Evolutionary conservation across 2,329 filamentous ascomycete genomes (phyloP).

Genomic region (Boeremia lycopersici): DNA sequence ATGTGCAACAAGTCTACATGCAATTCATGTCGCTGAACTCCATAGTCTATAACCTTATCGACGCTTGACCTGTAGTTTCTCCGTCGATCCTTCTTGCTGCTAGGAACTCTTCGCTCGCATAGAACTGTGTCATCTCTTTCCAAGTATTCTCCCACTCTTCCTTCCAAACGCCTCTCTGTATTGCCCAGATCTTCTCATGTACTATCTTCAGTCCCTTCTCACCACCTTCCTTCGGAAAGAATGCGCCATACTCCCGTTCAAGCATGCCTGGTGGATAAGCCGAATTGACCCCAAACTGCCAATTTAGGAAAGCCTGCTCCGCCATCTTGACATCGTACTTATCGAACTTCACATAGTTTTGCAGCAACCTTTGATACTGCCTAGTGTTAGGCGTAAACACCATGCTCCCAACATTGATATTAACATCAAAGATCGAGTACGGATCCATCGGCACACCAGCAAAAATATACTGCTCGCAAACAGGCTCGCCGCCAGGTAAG

Average conservation of each 20-base stretch:
- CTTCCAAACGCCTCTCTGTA: conserved; percentile 27
- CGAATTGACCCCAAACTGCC: conserved; percentile 37
- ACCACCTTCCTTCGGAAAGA: conserved; percentile 32
- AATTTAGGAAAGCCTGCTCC: conserved; percentile 44
- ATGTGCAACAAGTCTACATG: not conserved
- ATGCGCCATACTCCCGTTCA: conserved; percentile 37
- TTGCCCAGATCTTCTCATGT: conserved; percentile 45
- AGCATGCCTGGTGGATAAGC: conserved; percentile 36
- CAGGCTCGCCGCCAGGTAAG: conserved; percentile 21
- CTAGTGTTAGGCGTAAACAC: conserved; percentile 36
- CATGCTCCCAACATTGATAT: conserved; percentile 40
- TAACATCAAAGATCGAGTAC: conserved; percentile 23
- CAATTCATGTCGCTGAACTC: not conserved
- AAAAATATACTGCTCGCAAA: conserved; percentile 41
- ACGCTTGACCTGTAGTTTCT: not conserved
- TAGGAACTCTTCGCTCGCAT: conserved; percentile 28
- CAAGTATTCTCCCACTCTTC: conserved; percentile 34
- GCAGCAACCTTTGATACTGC: conserved; percentile 40
- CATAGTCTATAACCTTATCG: not conserved
- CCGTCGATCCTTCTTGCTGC: conserved; percentile 21
- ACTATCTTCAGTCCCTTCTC: conserved; percentile 39
- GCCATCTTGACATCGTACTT: conserved; percentile 40
- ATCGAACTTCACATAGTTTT: conserved; percentile 41
- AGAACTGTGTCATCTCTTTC: conserved; percentile 36
- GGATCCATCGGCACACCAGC: conserved; percentile 25